Conservation (phyloP, 1,284 basidiomycete genomes). For the Ceratobasidium sp. region DNA sequence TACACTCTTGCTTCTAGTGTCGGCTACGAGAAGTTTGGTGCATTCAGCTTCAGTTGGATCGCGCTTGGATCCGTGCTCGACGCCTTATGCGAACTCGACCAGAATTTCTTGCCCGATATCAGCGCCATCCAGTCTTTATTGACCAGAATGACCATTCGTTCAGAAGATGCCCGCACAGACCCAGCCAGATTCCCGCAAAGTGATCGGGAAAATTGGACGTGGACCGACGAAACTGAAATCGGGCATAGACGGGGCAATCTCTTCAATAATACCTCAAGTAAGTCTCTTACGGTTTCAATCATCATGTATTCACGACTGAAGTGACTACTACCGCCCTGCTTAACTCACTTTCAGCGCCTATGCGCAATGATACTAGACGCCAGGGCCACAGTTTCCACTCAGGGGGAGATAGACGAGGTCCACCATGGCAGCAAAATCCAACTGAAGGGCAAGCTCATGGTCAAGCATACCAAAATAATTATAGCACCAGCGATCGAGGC, state of each 20-base stretch:
- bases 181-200: not conserved
- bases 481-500: too few species aligned
- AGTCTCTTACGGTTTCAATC: too few species aligned
- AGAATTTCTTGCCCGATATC: not conserved
- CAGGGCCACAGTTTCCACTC: too few species aligned
- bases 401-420: too few species aligned
- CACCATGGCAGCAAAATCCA: too few species aligned
- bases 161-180: not conserved
- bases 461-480: too few species aligned
- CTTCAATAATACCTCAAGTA: too few species aligned
- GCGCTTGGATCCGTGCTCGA: not conserved
- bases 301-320: too few species aligned
- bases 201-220: conserved; percentile 3
- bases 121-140: not conserved
- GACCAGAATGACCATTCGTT: not conserved
- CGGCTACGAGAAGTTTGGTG: conserved; percentile 5
- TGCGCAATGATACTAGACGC: too few species aligned
- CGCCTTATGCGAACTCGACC: not conserved
- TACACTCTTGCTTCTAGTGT: conserved; percentile 3
- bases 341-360: too few species aligned
- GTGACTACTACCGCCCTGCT: too few species aligned
- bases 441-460: too few species aligned
- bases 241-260: not conserved
- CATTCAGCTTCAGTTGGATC: conserved; percentile 20
- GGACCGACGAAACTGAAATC: not conserved